Evolutionary conservation across 345 rosid species (phyloP), one percentile per base, ranked within the genome.

Genomic region (Viola odorata): DNA sequence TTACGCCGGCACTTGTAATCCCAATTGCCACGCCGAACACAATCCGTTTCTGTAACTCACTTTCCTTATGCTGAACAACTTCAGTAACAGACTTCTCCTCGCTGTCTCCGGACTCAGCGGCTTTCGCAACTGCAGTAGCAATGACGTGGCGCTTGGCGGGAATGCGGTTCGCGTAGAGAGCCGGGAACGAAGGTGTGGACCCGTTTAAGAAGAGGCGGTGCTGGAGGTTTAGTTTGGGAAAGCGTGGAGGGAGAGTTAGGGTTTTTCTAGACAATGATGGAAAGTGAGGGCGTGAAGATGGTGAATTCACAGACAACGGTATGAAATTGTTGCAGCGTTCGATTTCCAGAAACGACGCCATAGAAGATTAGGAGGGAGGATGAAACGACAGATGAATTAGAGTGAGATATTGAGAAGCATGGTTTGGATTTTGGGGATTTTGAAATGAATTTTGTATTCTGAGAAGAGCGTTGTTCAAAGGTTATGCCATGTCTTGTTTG

Each of bases 1-100:
- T 85, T 65, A 88, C 76, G 55, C 81, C 92, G 51, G 94, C 98
- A 32, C 63, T 83, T 16, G 84, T 76, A 52, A 52, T 5, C 12
- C 39, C 37, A 23, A 32, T 52, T 13, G 12, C 37, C 1, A 52
- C 9, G 8, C 12, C 37, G 37, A 7, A 53, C 4, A 53, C 12
- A 7, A 53, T 53, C 37, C 57, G 23, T 53, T 53, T 53, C 57
- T 9, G 4, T 13, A 53, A 37, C 12, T 53, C 39, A 32, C 41
- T 32, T 5, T n/a, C 14, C 12, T 53, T 53, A 7, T 9, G 57
- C 12, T 53, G 36, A 12, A 23, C 32, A 23, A 32, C 12, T 13
- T 12, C n/a, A 11, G 57, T 7, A 23, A 36, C 57, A 17, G 57
- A 53, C 23, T 53, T 8, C 57, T 53, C 40, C 12, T 53, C 6